These are phyloP conservation scores for Russula dissimulans DNA, from an alignment of 768 basidiomycete genomes.

Conservation along the genomic window DNA sequence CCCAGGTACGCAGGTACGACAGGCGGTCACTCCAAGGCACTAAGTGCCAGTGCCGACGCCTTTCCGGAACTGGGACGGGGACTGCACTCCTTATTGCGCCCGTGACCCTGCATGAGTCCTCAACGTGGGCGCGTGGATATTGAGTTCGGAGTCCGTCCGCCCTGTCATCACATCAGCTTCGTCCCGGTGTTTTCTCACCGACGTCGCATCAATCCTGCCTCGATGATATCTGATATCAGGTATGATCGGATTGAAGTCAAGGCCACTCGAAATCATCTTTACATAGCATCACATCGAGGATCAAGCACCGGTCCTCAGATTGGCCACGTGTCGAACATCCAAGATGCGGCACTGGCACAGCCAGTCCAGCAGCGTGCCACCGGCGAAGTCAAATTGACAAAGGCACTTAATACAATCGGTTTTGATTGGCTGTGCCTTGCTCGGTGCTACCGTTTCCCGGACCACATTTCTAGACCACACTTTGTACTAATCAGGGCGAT, in stretches of 20 bases:
- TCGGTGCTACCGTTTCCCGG: constrained; percentile 8
- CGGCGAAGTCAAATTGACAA: not conserved
- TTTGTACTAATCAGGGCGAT: not conserved
- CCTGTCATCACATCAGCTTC: no score
- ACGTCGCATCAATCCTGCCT: no score
- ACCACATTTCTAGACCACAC: not conserved
- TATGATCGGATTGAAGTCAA: not conserved
- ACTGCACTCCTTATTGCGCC: no score
- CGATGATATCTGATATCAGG: no score
- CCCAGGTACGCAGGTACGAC: no score
- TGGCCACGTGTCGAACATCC: not conserved
- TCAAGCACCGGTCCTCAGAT: not conserved
- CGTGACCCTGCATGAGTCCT: no score
- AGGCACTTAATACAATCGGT: no score
- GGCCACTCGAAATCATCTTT: not conserved
- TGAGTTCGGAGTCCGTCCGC: not conserved
- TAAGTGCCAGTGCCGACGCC: no score
- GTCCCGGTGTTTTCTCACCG: no score
- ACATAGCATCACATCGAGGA: not conserved
- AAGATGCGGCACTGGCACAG: not conserved
- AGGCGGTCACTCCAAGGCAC: no score
- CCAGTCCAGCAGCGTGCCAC: not conserved
- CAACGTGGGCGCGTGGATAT: no score
- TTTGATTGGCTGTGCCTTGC: not conserved
- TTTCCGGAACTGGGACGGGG: no score